Evolutionary conservation across 2,329 filamentous ascomycete species (phyloP), one percentile per base, ranked within the genome.

Genomic region (Hypoxylon sp.): DNA sequence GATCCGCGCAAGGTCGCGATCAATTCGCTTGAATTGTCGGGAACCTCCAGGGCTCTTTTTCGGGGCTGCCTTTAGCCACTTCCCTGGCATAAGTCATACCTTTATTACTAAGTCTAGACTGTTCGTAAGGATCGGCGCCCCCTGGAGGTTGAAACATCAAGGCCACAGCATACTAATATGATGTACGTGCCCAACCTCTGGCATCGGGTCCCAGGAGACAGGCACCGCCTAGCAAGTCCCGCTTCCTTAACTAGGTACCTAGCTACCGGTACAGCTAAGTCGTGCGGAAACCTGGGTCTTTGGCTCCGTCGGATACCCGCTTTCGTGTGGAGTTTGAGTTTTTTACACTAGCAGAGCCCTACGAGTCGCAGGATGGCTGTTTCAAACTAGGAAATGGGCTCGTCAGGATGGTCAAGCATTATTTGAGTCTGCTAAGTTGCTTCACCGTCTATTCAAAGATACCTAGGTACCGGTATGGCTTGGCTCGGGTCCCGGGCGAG

Each of bases 111-210:
- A 60, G n/a, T n/a, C n/a, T n/a, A n/a, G 60, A 60, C 47, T 50
- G 43, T 47, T 50, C 23, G 63, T 69, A 69, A 51, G 67, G 66
- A 63, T 65, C 37, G 25, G 16, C 59, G 29, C 3, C 50, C 63
- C 55, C 63, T 63, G 55, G 59, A 59, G 47, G 30, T 66, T 64
- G 60, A 60, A 69, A 62, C 55, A 56, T 59, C 57, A 56, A 55
- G 37, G 34, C 63, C 45, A 59, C 37, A 12, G 37, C 39, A 25
- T 69, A 39, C 55, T 63, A 63, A 66, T 69, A 69, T 67, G 67
- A 69, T 69, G 56, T 67, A 63, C 60, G 51, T 48, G 63, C 61
- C 61, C 60, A 60, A 67, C 60, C 60, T 63, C 60, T 67, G 53
- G 51, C 48, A 55, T 63, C 63, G 56, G 37, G 60, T 67, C 57